Base-by-base conservation (phyloP, 2,329 filamentous ascomycete genomes). In the Fusarium dlaminii region DNA sequence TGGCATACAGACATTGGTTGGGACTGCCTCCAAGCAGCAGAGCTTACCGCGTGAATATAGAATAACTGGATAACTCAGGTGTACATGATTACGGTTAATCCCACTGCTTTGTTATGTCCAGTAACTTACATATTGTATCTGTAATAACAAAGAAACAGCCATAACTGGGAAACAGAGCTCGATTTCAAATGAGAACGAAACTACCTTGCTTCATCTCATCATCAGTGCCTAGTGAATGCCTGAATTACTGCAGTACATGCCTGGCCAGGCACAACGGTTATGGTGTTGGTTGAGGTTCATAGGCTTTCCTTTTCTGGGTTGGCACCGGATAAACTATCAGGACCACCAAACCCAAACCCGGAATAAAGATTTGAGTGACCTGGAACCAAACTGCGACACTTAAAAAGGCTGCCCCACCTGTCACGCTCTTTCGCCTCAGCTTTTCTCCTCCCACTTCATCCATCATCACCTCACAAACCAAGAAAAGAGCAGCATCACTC, bases 371-470 rank as follows among this genome's bases (percentile, higher is more conserved):
- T 40, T 42, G 29, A 43, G 45, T 30, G 46, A 40, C 54, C 63
- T 70, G 55, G 43, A 62, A 49, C 59, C 61, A 66, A 69, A 55
- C 70, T 51, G 66, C 34, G 36, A 55, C 55, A 49, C 51, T 68
- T 71, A 72, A 75, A 74, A 75, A 56, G 65, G 42, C 52, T 56
- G 46, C 74, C 67, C 76, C 76, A 76, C 75, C 69, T 64, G 64
- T 73, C 67, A 72, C 52, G 43, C 60, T 62, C 61, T 46, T 55
- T 69, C 48, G 29, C 30, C 57, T 74, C 59, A 60, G 42, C 52
- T 74, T 72, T 65, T 48, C 68, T 65, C 60, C 57, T 56, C 56
- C 60, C 52, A 56, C 71, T 56, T 62, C 57, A 58, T 75, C 59
- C 68, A 71, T 77, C 72, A 65, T 74, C 70, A 68, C 49, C 52